Conservation (phyloP, 768 basidiomycete genomes). For the Termitomyces bulborhizus region DNA sequence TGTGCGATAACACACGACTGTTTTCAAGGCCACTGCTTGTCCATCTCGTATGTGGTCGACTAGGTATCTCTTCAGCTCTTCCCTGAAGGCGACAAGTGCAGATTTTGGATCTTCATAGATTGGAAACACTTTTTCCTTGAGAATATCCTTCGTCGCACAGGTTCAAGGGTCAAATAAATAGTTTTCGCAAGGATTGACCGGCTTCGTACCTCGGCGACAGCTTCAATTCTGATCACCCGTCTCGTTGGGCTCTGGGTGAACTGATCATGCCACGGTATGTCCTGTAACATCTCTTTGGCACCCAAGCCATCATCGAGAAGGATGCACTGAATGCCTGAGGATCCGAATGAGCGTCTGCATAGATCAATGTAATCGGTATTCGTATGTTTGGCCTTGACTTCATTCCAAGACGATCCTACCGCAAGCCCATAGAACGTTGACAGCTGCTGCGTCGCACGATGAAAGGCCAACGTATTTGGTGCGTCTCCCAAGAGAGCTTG, state of each 20-base stretch:
- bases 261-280: conserved; percentile 55
- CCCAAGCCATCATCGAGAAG: conserved; percentile 72
- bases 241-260: conserved; percentile 48
- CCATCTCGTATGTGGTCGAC: conserved; percentile 31
- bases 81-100: conserved; percentile 25
- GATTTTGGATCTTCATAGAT: conserved; percentile 11
- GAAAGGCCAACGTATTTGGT: conserved; percentile 49
- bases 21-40: conserved; percentile 66
- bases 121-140: conserved; percentile 19
- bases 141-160: conserved; percentile 20
- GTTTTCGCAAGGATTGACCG: neutral
- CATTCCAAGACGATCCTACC: conserved; percentile 45
- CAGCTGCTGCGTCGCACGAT: conserved; percentile 53
- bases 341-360: conserved; percentile 48
- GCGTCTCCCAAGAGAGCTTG: conserved; percentile 46
- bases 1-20: conserved; percentile 71
- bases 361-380: conserved; percentile 47
- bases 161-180: neutral
- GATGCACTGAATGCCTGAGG: conserved; percentile 57
- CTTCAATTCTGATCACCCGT: conserved; percentile 65
- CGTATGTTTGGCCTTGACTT: conserved; percentile 42
- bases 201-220: conserved; percentile 55
- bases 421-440: conserved; percentile 41
- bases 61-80: conserved; percentile 30
- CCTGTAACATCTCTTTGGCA: conserved; percentile 38